A percentile compares a stretch with the other conserved stretches of the same genome.
These are phyloP conservation scores for Taphrina sp. DNA, from an alignment of 1,139 yeast genomes.

Conservation along the genomic window DNA sequence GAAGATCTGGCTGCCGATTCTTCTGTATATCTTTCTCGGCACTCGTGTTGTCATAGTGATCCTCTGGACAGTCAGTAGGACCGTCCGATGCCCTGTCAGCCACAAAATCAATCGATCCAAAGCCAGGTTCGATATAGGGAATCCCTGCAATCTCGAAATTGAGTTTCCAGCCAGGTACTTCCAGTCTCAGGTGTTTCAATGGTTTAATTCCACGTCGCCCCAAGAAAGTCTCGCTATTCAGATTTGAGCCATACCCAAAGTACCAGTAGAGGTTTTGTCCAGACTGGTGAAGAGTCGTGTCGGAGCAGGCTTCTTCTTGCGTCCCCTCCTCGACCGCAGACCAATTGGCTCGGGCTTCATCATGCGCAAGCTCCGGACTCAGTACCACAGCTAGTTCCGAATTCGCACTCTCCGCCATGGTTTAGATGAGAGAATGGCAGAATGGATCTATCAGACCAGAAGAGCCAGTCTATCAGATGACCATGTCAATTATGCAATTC, in stretches of 20 bases:
- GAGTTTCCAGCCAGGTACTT: constrained; percentile 10
- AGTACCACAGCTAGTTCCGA: no score
- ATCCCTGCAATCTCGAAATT: constrained; percentile 28
- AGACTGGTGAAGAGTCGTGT: no score
- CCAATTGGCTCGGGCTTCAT: no score
- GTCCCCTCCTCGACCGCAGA: no score
- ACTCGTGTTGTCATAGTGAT: no score
- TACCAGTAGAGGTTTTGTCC: constrained; percentile 21
- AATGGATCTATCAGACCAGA: no score
- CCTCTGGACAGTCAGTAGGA: not conserved
- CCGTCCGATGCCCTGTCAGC: not conserved
- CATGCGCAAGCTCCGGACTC: no score
- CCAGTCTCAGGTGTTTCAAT: constrained; percentile 1
- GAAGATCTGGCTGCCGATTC: constrained; percentile 15
- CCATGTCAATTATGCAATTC: no score
- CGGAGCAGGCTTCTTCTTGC: no score
- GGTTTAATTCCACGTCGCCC: constrained; percentile 28
- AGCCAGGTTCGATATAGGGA: constrained; percentile 28
- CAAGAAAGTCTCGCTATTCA: constrained; percentile 21
- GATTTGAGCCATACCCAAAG: constrained; percentile 27
- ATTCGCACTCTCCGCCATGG: no score
- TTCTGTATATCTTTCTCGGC: not conserved
- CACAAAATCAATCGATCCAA: constrained; percentile 20
- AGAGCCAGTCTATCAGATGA: no score
- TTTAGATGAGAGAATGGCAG: no score